phyloP scores from a whole-genome alignment of 495 filamentous ascomycete genomes.

The Penicillium desertorum region DNA sequence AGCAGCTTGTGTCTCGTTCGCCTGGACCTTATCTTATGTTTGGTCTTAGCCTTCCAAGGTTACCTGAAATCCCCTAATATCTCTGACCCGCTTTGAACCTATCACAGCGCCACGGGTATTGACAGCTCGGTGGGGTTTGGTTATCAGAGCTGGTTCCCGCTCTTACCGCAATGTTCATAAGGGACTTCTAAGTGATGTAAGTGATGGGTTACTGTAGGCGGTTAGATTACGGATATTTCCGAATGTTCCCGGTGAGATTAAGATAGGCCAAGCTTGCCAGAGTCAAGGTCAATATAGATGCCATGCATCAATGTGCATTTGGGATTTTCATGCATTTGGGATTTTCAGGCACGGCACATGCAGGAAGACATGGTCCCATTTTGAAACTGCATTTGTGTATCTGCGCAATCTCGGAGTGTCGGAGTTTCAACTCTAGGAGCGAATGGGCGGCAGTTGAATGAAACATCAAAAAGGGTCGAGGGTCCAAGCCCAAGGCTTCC shows the following conservation, averaged over 20 bases:
- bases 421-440: neutral
- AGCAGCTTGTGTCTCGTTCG: neutral
- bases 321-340: neutral
- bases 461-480: neutral
- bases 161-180: constrained; percentile 14
- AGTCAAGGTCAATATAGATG: neutral
- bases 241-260: neutral
- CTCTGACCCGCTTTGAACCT: neutral
- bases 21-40: constrained; percentile 6
- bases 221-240: constrained; percentile 15
- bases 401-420: neutral
- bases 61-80: neutral
- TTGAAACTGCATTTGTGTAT: neutral
- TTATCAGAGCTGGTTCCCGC: constrained; percentile 10
- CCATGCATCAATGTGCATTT: neutral
- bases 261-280: neutral
- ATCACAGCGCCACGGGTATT: constrained; percentile 13
- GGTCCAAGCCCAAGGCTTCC: neutral
- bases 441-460: neutral
- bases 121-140: constrained; percentile 4
- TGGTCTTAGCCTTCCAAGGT: neutral
- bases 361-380: neutral
- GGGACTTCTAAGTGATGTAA: neutral
- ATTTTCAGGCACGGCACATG: neutral
- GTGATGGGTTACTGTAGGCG: neutral